Conservation (phyloP, 345 rosid species). For the Psidium friedrichsthalianum region DNA sequence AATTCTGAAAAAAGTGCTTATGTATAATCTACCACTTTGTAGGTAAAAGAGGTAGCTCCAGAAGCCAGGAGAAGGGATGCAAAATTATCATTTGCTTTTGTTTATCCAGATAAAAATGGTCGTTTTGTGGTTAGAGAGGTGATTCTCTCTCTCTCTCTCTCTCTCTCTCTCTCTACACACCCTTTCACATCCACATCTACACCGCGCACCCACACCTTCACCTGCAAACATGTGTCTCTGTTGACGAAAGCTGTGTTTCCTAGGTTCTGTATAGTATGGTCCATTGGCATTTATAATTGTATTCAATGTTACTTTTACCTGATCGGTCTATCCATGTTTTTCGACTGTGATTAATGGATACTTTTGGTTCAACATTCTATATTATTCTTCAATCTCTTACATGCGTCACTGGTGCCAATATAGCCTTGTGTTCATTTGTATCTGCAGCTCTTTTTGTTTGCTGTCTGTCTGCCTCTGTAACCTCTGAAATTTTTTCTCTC, state of each 20-base stretch:
- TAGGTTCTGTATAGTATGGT: background rate
- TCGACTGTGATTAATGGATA: background rate
- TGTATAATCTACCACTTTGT: background rate
- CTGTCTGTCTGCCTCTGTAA: background rate
- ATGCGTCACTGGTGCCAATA: background rate
- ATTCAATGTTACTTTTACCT: background rate
- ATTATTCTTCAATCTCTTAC: background rate
- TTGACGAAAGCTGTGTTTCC: background rate
- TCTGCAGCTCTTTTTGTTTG: background rate
- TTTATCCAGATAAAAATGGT: conserved; percentile 74
- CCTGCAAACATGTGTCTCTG: background rate
- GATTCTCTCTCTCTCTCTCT: background rate
- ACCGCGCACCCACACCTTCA: background rate
- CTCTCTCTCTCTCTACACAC: background rate
- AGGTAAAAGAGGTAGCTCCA: conserved; percentile 86
- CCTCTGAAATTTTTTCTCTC: background rate
- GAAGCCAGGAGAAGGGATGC: conserved; percentile 91
- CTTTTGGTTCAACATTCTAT: background rate
- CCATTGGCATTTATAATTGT: background rate
- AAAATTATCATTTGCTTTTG: conserved; percentile 85
- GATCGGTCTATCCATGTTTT: background rate
- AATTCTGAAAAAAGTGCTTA: background rate
- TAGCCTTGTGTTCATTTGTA: background rate
- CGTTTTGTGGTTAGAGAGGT: conserved; percentile 75
- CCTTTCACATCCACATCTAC: background rate